These are phyloP conservation scores for Fusarium sp. DNA, from an alignment of 2,329 filamentous ascomycete species.

Conservation along the genomic window DNA sequence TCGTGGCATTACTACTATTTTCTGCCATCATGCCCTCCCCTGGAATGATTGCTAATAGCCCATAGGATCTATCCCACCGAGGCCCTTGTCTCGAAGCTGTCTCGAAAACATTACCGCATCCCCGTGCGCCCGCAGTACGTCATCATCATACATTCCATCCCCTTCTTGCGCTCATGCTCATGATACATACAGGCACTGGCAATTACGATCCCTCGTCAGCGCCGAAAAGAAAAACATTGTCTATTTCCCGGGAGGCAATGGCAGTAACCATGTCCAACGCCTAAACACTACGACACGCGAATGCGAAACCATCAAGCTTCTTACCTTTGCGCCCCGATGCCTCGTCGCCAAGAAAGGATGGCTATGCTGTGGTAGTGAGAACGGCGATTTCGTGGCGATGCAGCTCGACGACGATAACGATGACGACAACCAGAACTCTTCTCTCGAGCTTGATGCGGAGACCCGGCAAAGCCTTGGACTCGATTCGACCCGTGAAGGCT, in stretches of 20 bases:
- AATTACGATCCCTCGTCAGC: constrained; percentile 90
- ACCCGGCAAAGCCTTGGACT: constrained; percentile 48
- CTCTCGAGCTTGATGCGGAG: constrained; percentile 50
- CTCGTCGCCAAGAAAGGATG: constrained; percentile 88
- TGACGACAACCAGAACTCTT: constrained; percentile 40
- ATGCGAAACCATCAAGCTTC: constrained; percentile 77
- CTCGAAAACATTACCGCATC: constrained; percentile 76
- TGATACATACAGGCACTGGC: constrained; percentile 75
- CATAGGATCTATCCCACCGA: constrained; percentile 74
- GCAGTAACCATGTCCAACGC: constrained; percentile 73
- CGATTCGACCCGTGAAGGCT: constrained; percentile 49
- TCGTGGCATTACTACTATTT: not conserved
- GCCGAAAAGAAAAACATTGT: constrained; percentile 80
- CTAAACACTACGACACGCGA: constrained; percentile 77
- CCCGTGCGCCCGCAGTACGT: constrained; percentile 74
- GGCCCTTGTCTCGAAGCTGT: constrained; percentile 68
- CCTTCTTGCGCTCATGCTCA: constrained; percentile 20
- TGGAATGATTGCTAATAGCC: constrained; percentile 18
- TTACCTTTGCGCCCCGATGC: constrained; percentile 84
- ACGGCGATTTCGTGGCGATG: constrained; percentile 88
- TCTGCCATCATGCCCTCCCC: constrained; percentile 25
- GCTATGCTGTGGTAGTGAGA: constrained; percentile 90
- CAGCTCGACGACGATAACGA: constrained; percentile 63
- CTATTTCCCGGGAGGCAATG: constrained; percentile 84
- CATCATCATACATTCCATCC: constrained; percentile 41